Conservation (phyloP, 1,284 basidiomycete species). For the Cryptococcus sp. region DNA sequence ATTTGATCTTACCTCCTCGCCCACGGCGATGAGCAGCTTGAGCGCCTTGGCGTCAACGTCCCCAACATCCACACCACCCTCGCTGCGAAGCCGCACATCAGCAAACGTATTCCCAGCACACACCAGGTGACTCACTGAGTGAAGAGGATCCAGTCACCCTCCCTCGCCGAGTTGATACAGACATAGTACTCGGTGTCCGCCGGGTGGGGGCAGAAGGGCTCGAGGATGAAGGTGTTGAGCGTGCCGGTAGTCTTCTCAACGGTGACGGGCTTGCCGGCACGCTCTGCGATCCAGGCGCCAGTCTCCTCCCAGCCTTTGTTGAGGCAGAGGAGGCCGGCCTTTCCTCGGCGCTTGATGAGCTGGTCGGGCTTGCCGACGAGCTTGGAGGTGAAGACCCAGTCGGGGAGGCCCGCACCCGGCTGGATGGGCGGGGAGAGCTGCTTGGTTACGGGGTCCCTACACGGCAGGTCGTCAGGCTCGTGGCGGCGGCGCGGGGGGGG, state of each 20-base stretch:
- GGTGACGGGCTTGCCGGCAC: slow-evolving; percentile 91
- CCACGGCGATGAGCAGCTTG: slow-evolving; percentile 79
- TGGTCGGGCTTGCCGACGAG: slow-evolving; percentile 95
- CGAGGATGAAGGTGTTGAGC: slow-evolving; percentile 95
- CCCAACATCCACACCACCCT: slow-evolving; percentile 97
- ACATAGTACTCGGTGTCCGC: slow-evolving; percentile 96
- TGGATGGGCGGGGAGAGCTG: slow-evolving; percentile 61
- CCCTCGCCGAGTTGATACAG: slow-evolving; percentile 93
- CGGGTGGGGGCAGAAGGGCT: slow-evolving; percentile 95
- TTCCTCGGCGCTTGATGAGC: slow-evolving; percentile 98
- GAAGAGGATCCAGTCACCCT: slow-evolving; percentile 96
- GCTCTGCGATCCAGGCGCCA: slow-evolving; percentile 79
- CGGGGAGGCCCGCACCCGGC: slow-evolving; percentile 68
- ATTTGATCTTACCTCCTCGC: slow-evolving; percentile 47
- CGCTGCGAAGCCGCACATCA: slow-evolving; percentile 46
- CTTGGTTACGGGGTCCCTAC: slow-evolving; percentile 80
- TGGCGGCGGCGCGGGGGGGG: background rate
- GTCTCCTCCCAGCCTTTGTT: slow-evolving; percentile 91
- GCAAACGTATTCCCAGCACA: background rate
- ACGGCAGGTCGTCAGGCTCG: background rate
- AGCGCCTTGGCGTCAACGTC: slow-evolving; percentile 98
- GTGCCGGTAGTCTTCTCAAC: slow-evolving; percentile 92
- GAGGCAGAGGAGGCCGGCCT: slow-evolving; percentile 89
- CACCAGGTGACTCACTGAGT: slow-evolving; percentile 59
- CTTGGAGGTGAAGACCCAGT: slow-evolving; percentile 82